Evolutionary conservation across 192 early-diverging fungal genomes (phyloP), one percentile per base, ranked within the genome.

Genomic region (Backusella macrospora): DNA sequence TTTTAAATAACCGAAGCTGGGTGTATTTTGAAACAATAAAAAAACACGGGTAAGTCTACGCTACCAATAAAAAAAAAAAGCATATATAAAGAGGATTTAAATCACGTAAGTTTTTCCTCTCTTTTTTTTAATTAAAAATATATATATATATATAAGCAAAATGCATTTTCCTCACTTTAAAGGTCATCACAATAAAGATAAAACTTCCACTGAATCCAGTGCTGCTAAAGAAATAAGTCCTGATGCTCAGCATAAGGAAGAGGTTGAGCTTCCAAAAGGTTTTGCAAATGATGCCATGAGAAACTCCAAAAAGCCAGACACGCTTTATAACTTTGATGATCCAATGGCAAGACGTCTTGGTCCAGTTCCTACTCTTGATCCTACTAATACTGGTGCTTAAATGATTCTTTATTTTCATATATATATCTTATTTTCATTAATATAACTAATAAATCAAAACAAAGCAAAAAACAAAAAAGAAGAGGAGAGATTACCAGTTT

Each of bases 371-470:
- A 38, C 40, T 10, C 45, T 10, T 0, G 72, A 73, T 46, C 72
- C 72, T 38, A 73, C 72, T 6, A 73, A 73, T 16, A 73, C 72
- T 48, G 72, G 72, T 44, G 72, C 72, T 13, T 73, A 62, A 45
- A 62, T 18, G 21, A 52, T 4, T n/a, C 64, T 65, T 38, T 65
- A 38, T 23, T 14, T 21, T 23, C 26, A 13, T 67, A 67, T 42
- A 18, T 38, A 64, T 64, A 26, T 26, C 5, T 42, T 65, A 42
- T 23, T 3, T 18, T 42, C 6, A 16, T 39, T 38, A n/a, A n/a
- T 34, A 62, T 62, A n/a, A 23, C 4, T 55, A 66, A 39, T 42
- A 66, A 43, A 12, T 1, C 43, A 18, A 39, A 6, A 5, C 15
- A 10, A 39, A 15, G n/a, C 38, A 67, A 23, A 44, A 39, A 23